Conservation (phyloP, 371 early-diverging fungal species). For the Mucor saturninus region DNA sequence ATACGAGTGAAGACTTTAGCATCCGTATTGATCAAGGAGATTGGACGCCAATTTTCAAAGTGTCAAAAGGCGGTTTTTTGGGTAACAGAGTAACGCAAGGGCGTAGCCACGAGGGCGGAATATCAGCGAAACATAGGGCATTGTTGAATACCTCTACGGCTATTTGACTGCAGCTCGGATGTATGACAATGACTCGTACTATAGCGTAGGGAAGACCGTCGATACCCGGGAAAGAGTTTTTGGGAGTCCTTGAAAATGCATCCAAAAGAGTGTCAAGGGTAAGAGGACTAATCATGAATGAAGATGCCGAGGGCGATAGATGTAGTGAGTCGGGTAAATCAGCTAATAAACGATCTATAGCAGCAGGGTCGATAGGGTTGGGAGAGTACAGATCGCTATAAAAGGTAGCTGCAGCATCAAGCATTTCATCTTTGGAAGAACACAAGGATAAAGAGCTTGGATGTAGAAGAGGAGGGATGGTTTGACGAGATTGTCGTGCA, state of each 20-base stretch:
- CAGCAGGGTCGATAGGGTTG: neutral
- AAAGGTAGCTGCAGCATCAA: neutral
- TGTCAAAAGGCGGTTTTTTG: slow-evolving; percentile 6
- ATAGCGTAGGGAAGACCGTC: slow-evolving; percentile 26
- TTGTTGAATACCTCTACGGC: slow-evolving; percentile 1
- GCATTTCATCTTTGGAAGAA: slow-evolving; percentile 6
- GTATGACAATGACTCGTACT: slow-evolving; percentile 9
- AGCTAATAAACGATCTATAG: neutral
- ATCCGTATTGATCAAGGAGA: no score
- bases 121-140: neutral
- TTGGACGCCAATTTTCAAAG: slow-evolving; percentile 11
- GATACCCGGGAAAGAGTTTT: slow-evolving; percentile 14
- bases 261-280: neutral
- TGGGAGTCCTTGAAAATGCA: slow-evolving; percentile 12
- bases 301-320: neutral
- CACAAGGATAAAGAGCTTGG: neutral
- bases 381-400: slow-evolving; percentile 17
- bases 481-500: neutral
- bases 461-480: slow-evolving; percentile 2
- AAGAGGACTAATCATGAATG: slow-evolving; percentile 6
- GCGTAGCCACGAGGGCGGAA: slow-evolving; percentile 11
- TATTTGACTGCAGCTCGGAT: slow-evolving; percentile 2
- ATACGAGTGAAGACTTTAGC: slow-evolving; percentile 18
- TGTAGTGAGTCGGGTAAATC: neutral
- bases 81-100: slow-evolving; percentile 10